Evolutionary conservation across 2,329 filamentous ascomycete genomes (phyloP).

Genomic region (Sporothrix inflata): DNA sequence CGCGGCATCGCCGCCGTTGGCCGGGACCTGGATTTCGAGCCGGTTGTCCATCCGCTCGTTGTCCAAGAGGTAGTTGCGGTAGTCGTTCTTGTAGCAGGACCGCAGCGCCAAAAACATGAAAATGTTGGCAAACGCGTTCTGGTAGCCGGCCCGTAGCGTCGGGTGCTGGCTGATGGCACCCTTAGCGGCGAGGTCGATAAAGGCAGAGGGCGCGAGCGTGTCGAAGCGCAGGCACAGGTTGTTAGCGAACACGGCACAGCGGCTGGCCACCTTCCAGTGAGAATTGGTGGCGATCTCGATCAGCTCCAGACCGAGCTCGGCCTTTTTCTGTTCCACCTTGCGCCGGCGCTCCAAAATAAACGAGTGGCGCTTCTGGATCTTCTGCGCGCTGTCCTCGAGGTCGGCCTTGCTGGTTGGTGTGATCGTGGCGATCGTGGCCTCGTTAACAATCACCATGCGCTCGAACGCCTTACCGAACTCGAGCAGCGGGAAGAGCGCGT

Average conservation of each 20-base stretch:
- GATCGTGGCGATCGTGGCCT: constrained; percentile 70
- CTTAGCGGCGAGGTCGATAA: constrained; percentile 79
- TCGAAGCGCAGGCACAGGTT: constrained; percentile 93
- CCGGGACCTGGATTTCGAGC: constrained; percentile 69
- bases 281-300: constrained; percentile 75
- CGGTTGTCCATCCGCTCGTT: constrained; percentile 78
- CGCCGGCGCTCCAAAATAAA: constrained; percentile 75
- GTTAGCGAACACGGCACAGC: constrained; percentile 87
- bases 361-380: constrained; percentile 68
- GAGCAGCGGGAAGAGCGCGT: constrained; percentile 81
- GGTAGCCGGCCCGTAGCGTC: constrained; percentile 77
- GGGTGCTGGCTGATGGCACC: constrained; percentile 92
- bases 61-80: constrained; percentile 82
- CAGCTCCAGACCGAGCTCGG: constrained; percentile 77
- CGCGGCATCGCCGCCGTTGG: constrained; percentile 65
- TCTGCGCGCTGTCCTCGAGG: constrained; percentile 56
- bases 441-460: constrained; percentile 79
- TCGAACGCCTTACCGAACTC: constrained; percentile 91
- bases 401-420: constrained; percentile 58
- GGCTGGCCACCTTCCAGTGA: constrained; percentile 94
- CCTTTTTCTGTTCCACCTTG: constrained; percentile 82
- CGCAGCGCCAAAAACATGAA: constrained; percentile 89
- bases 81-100: constrained; percentile 82
- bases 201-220: constrained; percentile 75
- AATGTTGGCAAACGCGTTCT: constrained; percentile 72